phyloP scores from a whole-genome alignment of 768 basidiomycete genomes.

The Chalciporus chontae region DNA sequence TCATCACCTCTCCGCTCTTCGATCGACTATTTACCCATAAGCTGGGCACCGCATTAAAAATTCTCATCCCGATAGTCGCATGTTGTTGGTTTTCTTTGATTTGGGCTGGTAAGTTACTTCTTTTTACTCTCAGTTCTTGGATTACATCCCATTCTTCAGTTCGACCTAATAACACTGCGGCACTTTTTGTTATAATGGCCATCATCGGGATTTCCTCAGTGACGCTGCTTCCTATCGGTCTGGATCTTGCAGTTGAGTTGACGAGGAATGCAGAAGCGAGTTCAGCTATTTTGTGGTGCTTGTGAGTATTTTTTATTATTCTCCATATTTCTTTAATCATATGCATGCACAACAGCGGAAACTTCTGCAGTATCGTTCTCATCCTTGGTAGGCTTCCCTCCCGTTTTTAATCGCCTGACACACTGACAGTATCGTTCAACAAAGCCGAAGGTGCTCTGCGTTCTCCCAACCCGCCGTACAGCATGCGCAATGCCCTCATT shows the following conservation, averaged over 20 bases:
- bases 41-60: constrained; percentile 56
- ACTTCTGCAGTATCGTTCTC: constrained; percentile 58
- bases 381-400: constrained; percentile 48
- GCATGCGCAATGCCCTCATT: constrained; percentile 67
- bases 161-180: constrained; percentile 54
- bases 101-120: constrained; percentile 62
- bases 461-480: constrained; percentile 62
- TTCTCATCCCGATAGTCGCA: constrained; percentile 59
- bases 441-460: constrained; percentile 68
- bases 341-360: constrained; percentile 45
- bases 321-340: neutral
- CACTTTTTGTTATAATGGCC: constrained; percentile 62
- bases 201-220: constrained; percentile 65
- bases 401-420: neutral
- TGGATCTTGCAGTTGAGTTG: constrained; percentile 78
- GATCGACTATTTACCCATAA: constrained; percentile 80
- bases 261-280: constrained; percentile 79
- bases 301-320: constrained; percentile 39
- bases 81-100: constrained; percentile 69
- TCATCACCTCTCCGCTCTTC: constrained; percentile 68
- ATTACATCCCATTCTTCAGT: constrained; percentile 37
- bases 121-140: neutral
- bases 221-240: constrained; percentile 67
- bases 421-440: neutral
- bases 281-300: constrained; percentile 72